These are phyloP conservation scores for Chrysoporthe austroafricana DNA, from an alignment of 2,329 filamentous ascomycete genomes.

Conservation along the genomic window DNA sequence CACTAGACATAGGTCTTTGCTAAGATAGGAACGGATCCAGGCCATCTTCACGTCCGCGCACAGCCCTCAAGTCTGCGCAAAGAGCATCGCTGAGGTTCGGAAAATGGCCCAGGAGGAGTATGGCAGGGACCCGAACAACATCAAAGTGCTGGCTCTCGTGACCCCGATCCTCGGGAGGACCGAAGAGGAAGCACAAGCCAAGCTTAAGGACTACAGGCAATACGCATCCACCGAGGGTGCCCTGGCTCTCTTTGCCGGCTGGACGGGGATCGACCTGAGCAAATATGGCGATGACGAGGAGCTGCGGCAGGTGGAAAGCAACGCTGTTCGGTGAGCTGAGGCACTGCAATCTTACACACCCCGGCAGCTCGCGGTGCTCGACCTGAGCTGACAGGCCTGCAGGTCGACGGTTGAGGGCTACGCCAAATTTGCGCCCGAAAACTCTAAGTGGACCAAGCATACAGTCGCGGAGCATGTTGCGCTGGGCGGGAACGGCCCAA, in stretches of 20 bases:
- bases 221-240: conserved; percentile 67
- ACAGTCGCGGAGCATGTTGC: conserved; percentile 70
- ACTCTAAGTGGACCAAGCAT: conserved; percentile 71
- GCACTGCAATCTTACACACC: conserved; percentile 18
- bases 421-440: conserved; percentile 19
- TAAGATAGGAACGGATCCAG: conserved; percentile 37
- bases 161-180: conserved; percentile 68
- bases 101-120: conserved; percentile 53
- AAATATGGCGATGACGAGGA: conserved; percentile 46
- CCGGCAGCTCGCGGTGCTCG: too few species aligned
- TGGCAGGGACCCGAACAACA: conserved; percentile 61
- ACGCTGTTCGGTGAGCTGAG: conserved; percentile 42
- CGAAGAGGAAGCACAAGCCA: conserved; percentile 67
- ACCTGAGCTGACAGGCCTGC: neutral
- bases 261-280: conserved; percentile 63
- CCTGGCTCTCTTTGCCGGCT: conserved; percentile 72
- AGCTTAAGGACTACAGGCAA: conserved; percentile 63
- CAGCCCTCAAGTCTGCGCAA: conserved; percentile 62
- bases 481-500: conserved; percentile 68
- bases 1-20: neutral
- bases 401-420: conserved; percentile 32
- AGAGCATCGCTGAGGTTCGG: conserved; percentile 66
- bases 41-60: conserved; percentile 72
- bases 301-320: conserved; percentile 44
- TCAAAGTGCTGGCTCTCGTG: conserved; percentile 71